phyloP scores from a whole-genome alignment of 2,329 filamentous ascomycete genomes.

The Exophiala sideris region DNA sequence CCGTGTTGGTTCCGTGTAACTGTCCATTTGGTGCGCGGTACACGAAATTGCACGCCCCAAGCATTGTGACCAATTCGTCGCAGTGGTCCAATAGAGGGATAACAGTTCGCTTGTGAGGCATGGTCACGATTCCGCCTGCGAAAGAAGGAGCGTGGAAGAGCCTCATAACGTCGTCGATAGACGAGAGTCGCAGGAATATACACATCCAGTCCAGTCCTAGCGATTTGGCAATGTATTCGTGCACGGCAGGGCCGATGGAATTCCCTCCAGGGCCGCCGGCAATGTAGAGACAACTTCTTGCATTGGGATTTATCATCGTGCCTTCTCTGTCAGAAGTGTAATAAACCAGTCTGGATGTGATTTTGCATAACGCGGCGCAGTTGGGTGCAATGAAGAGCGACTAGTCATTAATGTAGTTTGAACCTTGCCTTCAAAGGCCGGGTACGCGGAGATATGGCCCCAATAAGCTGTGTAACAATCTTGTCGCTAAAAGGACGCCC shows the following conservation, averaged over 20 bases:
- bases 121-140: conserved; percentile 38
- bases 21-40: conserved; percentile 14
- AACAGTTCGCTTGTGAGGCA: conserved; percentile 42
- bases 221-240: conserved; percentile 38
- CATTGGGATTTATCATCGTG: too few relatives aligned
- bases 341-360: too few relatives aligned
- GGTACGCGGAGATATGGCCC: too few relatives aligned
- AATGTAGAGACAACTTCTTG: background rate
- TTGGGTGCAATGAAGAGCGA: too few relatives aligned
- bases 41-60: conserved; percentile 11
- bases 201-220: conserved; percentile 37
- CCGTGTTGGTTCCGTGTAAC: conserved; percentile 42
- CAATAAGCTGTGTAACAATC: too few relatives aligned
- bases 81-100: conserved; percentile 38
- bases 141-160: conserved; percentile 31
- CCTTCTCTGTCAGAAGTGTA: too few relatives aligned
- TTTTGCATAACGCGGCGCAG: too few relatives aligned
- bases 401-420: too few relatives aligned
- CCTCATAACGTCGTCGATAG: conserved; percentile 33
- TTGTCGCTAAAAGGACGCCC: too few relatives aligned
- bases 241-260: conserved; percentile 41
- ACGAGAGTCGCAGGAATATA: conserved; percentile 31
- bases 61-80: conserved; percentile 35
- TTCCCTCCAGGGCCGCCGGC: conserved; percentile 25
- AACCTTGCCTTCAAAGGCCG: too few relatives aligned